These are phyloP conservation scores for Phaseolus lunatus DNA, from an alignment of 306 rosid species.

Conservation along the genomic window DNA sequence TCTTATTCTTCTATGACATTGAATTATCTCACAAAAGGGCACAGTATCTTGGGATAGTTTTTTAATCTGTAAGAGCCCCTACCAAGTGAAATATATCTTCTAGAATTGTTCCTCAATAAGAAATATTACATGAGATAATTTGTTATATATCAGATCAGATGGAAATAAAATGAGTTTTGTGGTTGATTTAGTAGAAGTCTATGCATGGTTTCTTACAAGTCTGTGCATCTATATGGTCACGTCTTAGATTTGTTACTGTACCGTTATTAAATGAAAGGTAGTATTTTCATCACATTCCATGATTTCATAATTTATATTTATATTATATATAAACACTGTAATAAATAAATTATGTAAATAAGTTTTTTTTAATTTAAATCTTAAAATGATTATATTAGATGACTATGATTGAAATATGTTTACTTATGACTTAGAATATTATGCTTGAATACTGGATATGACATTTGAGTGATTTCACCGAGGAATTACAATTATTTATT, in stretches of 20 bases:
- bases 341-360: too few species aligned
- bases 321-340: too few species aligned
- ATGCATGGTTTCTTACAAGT: conserved; percentile 6
- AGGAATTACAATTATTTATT: too few species aligned
- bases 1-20: neutral
- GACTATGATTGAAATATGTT: too few species aligned
- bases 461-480: too few species aligned
- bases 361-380: too few species aligned
- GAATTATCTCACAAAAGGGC: neutral
- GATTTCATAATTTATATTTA: too few species aligned
- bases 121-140: neutral
- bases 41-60: neutral
- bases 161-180: conserved; percentile 3
- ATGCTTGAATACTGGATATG: too few species aligned
- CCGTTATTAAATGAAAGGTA: conserved; percentile 9
- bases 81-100: conserved; percentile 10
- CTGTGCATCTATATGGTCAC: conserved; percentile 16
- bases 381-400: too few species aligned
- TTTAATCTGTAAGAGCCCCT: neutral
- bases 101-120: neutral
- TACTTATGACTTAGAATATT: too few species aligned
- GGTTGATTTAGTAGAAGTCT: conserved; percentile 16
- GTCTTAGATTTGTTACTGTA: neutral
- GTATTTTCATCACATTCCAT: neutral
- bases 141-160: neutral